Evolutionary conservation across 1,284 basidiomycete species (phyloP).

Genomic region (Vanrija humicola): DNA sequence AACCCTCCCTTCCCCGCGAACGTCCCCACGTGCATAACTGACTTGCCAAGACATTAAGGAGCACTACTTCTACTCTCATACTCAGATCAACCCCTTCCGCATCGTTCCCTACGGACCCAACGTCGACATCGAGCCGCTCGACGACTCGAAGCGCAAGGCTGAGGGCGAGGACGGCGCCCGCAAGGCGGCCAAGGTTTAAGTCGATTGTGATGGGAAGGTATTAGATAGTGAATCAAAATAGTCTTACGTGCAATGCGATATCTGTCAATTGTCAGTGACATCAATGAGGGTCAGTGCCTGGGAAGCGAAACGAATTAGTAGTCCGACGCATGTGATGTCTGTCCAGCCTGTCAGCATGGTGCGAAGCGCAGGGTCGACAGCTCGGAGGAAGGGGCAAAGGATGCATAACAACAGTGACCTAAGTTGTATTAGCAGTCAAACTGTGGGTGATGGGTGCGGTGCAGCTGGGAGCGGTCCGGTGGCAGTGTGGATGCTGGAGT

Average conservation of each 20-base stretch:
- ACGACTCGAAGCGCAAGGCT: conserved; percentile 17
- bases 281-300: no score
- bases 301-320: no score
- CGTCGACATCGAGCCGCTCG: conserved; percentile 63
- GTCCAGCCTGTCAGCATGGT: no score
- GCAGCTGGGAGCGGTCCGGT: no score
- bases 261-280: no score
- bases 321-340: no score
- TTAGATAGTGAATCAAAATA: background rate
- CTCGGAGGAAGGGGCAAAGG: no score
- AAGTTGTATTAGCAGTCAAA: no score
- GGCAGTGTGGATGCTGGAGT: no score
- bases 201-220: background rate
- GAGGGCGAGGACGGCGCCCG: background rate
- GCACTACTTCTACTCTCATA: conserved; percentile 62
- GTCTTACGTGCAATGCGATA: background rate
- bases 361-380: no score
- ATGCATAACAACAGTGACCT: no score
- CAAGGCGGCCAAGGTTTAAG: conserved; percentile 10
- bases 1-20: background rate
- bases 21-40: background rate
- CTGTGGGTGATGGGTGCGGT: no score
- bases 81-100: conserved; percentile 66
- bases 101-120: conserved; percentile 72
- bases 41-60: conserved; percentile 66